Evolutionary conservation across 805 yeast genomes (phyloP), one percentile per base, ranked within the genome.

Genomic region (Candida xyloterini): DNA sequence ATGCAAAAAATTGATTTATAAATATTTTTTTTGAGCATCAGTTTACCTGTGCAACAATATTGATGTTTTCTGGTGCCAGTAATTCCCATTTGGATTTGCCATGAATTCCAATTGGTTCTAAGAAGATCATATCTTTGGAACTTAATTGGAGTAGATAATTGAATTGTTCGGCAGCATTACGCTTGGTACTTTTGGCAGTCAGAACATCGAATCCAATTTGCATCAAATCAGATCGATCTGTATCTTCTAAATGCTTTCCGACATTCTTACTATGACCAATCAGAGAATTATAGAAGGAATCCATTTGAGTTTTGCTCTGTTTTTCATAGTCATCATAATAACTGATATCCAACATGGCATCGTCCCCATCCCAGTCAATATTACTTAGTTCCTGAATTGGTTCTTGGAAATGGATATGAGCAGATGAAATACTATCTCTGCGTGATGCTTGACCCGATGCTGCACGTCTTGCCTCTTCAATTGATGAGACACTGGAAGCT

Each of bases 381-480:
- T 35, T 38, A 18, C 31, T 33, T 40, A 20, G 15, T 7, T 36
- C 32, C 26, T 18, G 38, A 14, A 27, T 21, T 3, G 42, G 36
- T 18, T 38, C 36, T n/a, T 27, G 25, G 22, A 43, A 15, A 10
- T 32, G 43, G 15, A 47, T 41, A 14, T 47, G 46, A 23, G 46
- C 42, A 6, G 46, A 35, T 6, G 45, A 35, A n/a, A 43, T 33
- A 28, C 48, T 43, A 3, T 26, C 44, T 30, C 52, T 32, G 14
- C 51, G 46, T 5, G 51, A 44, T 7, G 46, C 40, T 9, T 40
- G 30, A 20, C 29, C 37, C 2, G 42, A 35, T 15, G 23, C 36
- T 7, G 50, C 53, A 15, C 59, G 35, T 49, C 62, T 47, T 15
- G 51, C 59, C 16, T 42, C 47, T 48, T 57, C 62, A 29, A 57